Evolutionary conservation across 305 asterid genomes (phyloP), one percentile per base, ranked within the genome.

Genomic region (Rubia balearica): DNA sequence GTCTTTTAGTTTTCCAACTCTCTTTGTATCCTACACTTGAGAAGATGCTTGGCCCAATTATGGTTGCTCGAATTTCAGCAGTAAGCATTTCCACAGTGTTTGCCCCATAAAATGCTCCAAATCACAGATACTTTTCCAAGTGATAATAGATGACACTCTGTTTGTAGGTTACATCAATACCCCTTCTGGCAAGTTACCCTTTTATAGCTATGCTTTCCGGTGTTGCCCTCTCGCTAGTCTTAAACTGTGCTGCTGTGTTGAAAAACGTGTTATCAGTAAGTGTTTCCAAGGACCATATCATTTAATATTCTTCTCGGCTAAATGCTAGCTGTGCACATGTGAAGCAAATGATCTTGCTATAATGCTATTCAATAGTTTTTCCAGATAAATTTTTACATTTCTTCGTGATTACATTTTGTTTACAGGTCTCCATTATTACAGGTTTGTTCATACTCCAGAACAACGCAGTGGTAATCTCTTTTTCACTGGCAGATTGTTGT

Each of bases 121-220:
- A 59, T 30, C 22, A 8, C 68, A 40, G 14, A 8, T 22, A 33
- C 19, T 9, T 71, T 22, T 49, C 27, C 3, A 11, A 22, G 43
- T 68, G 30, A 9, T 22, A 36, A 42, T 27, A 8, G 42, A 24
- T 56, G 61, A 21, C 21, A 57, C 42, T 75, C 65, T 55, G 13
- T 69, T 62, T 79, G 81, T 86, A 94, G 98, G 77, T 85, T 51
- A 24, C 88, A 62, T 72, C 96, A 19, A 88, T 93, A 79, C 89
- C 90, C 64, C 78, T 91, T 6, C 73, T 93, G 73, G 74, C 91
- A 75, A 89, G 92, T 61, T 93, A 89, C 81, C 92, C 90, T 80
- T 93, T 80, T 81, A 87, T 93, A 72, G 89, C 96, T 67, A 80
- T 83, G 94, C 84, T 93, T 41, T 84, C 96, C 38, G 98, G 98